These are phyloP conservation scores for Sarocladium kiliense DNA, from an alignment of 2,329 filamentous ascomycete species.

Conservation along the genomic window DNA sequence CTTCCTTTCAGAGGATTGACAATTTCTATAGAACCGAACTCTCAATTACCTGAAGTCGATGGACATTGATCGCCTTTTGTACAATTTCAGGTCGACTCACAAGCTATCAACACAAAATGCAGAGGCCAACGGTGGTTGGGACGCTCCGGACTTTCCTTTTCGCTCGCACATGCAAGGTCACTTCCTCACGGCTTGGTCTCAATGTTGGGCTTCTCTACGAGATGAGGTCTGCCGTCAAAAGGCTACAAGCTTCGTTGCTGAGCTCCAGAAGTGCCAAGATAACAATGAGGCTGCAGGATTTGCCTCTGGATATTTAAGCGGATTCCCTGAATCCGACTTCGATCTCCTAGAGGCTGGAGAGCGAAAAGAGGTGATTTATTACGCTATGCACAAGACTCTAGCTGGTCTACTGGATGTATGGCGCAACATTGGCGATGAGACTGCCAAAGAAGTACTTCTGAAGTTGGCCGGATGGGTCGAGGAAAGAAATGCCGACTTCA, in stretches of 20 bases:
- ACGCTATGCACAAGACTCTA: conserved; percentile 49
- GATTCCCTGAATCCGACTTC: conserved; percentile 48
- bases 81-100: conserved; percentile 43
- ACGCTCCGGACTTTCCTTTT: conserved; percentile 49
- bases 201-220: conserved; percentile 38
- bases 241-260: conserved; percentile 39
- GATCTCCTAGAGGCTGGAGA: conserved; percentile 34
- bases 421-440: conserved; percentile 35
- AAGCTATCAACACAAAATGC: conserved; percentile 41
- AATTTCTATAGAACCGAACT: conserved; percentile 33
- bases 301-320: conserved; percentile 40
- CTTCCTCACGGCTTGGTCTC: conserved; percentile 43
- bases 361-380: conserved; percentile 44
- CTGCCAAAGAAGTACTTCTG: conserved; percentile 37
- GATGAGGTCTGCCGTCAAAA: conserved; percentile 38
- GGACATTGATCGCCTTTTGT: conserved; percentile 40
- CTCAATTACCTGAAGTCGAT: conserved; percentile 40
- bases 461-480: conserved; percentile 44
- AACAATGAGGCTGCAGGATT: conserved; percentile 43
- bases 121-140: conserved; percentile 43
- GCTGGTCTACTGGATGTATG: conserved; percentile 46
- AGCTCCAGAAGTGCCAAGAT: conserved; percentile 44
- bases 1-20: background rate
- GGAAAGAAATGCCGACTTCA: conserved; percentile 35
- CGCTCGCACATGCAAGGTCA: conserved; percentile 47